Base-by-base conservation (phyloP, 306 rosid species). In the Prunus mongolica region DNA sequence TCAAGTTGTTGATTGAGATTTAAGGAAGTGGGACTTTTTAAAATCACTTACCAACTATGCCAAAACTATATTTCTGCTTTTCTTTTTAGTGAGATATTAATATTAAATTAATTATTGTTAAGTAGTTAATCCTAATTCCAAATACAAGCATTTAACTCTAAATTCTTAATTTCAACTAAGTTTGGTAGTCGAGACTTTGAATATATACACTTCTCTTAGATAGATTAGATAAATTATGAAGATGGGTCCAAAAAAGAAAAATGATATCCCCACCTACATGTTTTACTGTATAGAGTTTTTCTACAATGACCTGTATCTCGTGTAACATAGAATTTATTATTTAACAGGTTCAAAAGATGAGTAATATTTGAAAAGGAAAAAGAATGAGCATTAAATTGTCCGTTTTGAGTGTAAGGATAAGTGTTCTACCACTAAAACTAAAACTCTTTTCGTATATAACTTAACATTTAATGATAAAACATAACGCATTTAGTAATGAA, bases 1-100 rank as follows among this genome's bases (percentile, higher is more conserved):
- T 61, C 69, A 74, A 74, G 60, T 61, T 74, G 69, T 74, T 65
- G 69, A 61, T 74, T 74, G 32, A 74, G 78, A 46, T 74, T 62
- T 46, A 74, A 74, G 78, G 49, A 50, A 74, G 44, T 61, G 47
- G 1, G 77, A 46, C 77, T 61, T 73, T 61, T 61, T 63, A 30
- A 20, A 74, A 74, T 61, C 69, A 47, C 61, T 28, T 74, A 28
- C 61, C 61, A 46, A 74, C 78, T 74, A 19, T 61, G 30, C 32
- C 69, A 46, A 45, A 61, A 18, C 1, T 18, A 27, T 60, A 19
- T 11, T 27, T 73, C 45, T 11, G 41, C 49, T 20, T 34, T 55
- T n/a, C 19, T 2, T 38, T 56, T 55, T 4, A 72, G 3, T 27
- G 20, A 45, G 57, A 72, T 52, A 19, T 28, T 54, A 71, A 12